These are phyloP conservation scores for Sporothrix phasma DNA, from an alignment of 2,329 filamentous ascomycete genomes.

Conservation along the genomic window DNA sequence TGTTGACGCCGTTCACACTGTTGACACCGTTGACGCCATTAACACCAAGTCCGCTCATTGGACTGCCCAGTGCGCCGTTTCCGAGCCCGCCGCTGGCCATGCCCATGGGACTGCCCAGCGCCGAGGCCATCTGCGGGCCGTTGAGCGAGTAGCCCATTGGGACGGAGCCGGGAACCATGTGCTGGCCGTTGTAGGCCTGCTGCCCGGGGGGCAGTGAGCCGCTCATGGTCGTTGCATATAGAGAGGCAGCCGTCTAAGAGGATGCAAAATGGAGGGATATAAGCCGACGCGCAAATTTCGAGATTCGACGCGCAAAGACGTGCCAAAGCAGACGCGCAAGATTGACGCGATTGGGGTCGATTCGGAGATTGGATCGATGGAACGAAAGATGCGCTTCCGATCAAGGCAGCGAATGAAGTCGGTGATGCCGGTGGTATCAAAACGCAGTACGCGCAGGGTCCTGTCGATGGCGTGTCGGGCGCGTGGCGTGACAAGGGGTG, in stretches of 20 bases:
- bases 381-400: not conserved
- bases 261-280: too few species aligned
- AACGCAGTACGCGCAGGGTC: not conserved
- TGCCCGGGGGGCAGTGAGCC: slow-evolving; percentile 32
- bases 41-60: slow-evolving; percentile 1
- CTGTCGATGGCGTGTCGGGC: not conserved
- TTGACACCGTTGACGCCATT: not conserved
- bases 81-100: not conserved
- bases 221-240: slow-evolving; percentile 30
- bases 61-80: slow-evolving; percentile 1
- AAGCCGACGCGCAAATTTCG: not conserved
- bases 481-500: not conserved
- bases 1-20: not conserved
- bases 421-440: too few species aligned
- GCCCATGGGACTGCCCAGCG: slow-evolving; percentile 4
- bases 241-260: not conserved
- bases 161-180: slow-evolving; percentile 17
- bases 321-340: not conserved
- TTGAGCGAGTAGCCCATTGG: slow-evolving; percentile 17
- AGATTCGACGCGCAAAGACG: not conserved
- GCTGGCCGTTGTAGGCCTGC: slow-evolving; percentile 31
- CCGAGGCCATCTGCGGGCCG: slow-evolving; percentile 14
- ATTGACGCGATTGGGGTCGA: not conserved
- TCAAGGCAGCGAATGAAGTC: not conserved
- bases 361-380: not conserved